phyloP scores from a whole-genome alignment of 129 eudicot genomes.

The Chrysanthemum makinoi region DNA sequence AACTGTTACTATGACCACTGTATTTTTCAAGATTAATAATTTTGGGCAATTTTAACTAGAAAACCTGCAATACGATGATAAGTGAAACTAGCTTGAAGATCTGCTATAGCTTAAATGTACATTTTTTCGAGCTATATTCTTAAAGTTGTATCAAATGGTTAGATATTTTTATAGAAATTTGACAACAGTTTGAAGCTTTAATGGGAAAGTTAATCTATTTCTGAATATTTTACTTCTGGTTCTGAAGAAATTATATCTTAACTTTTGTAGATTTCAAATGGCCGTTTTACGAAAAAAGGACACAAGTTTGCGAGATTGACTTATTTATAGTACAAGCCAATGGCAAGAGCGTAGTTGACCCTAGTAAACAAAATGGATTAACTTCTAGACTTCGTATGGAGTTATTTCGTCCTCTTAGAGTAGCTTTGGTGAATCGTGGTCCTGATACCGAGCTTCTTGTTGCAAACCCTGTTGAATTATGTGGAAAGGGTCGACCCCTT shows the following conservation, averaged over 20 bases:
- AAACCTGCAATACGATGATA: neutral
- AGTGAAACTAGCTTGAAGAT: neutral
- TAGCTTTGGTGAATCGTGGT: slow-evolving; percentile 74
- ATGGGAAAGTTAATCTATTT: neutral
- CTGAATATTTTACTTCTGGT: neutral
- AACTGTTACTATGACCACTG: neutral
- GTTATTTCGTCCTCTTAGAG: slow-evolving; percentile 67
- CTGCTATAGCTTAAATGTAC: too few species aligned
- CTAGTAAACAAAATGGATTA: slow-evolving; percentile 55
- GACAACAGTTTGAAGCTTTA: too few species aligned
- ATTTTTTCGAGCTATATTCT: neutral
- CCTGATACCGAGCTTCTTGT: slow-evolving; percentile 92
- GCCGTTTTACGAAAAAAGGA: slow-evolving; percentile 57
- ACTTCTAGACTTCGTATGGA: slow-evolving; percentile 67
- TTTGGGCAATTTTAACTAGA: neutral
- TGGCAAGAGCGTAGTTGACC: slow-evolving; percentile 77
- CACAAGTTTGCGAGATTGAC: slow-evolving; percentile 70
- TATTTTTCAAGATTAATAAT: neutral
- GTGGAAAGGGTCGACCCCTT: slow-evolving; percentile 89
- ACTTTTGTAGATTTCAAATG: slow-evolving; percentile 56
- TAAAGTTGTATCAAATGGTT: neutral
- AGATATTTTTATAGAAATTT: too few species aligned
- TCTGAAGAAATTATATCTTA: neutral
- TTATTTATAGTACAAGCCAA: slow-evolving; percentile 74
- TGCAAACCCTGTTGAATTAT: slow-evolving; percentile 88